These are phyloP conservation scores for Termitomyces sp. DNA, from an alignment of 768 basidiomycete species.

Conservation along the genomic window DNA sequence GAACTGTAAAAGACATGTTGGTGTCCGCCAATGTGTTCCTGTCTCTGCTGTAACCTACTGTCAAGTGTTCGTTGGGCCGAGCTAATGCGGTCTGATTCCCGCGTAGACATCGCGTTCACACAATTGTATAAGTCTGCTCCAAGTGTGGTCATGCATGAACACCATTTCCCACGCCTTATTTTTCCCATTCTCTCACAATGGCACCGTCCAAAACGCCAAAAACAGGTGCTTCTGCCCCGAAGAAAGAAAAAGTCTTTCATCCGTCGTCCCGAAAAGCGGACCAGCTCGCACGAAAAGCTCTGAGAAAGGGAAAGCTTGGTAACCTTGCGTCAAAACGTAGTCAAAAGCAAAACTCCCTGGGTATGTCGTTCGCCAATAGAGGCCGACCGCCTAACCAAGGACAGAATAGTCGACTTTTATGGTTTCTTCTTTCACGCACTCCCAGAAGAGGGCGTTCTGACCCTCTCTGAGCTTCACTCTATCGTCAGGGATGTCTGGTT, in stretches of 20 bases:
- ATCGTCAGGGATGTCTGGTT: slow-evolving; percentile 68
- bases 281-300: slow-evolving; percentile 60
- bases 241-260: slow-evolving; percentile 79
- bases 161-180: slow-evolving; percentile 10
- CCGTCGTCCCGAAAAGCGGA: slow-evolving; percentile 81
- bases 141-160: neutral
- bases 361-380: slow-evolving; percentile 26
- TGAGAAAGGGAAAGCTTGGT: slow-evolving; percentile 65
- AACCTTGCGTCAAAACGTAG: slow-evolving; percentile 48
- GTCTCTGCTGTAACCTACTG: slow-evolving; percentile 36
- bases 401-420: slow-evolving; percentile 54
- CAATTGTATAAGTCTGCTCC: neutral
- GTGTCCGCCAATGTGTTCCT: neutral
- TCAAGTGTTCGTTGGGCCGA: slow-evolving; percentile 69
- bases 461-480: slow-evolving; percentile 60
- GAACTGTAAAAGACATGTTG: slow-evolving; percentile 38
- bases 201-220: slow-evolving; percentile 34
- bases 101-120: slow-evolving; percentile 32
- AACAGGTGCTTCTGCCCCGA: slow-evolving; percentile 27
- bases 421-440: slow-evolving; percentile 73
- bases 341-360: slow-evolving; percentile 50
- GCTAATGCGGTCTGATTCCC: slow-evolving; percentile 52
- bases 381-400: slow-evolving; percentile 6
- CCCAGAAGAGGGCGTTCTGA: slow-evolving; percentile 52
- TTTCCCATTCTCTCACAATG: slow-evolving; percentile 20